A percentile compares a stretch with the other conserved stretches of the same genome.
Conservation (phyloP, 441 rosid genomes). For the Populus trichocarpa region DNA sequence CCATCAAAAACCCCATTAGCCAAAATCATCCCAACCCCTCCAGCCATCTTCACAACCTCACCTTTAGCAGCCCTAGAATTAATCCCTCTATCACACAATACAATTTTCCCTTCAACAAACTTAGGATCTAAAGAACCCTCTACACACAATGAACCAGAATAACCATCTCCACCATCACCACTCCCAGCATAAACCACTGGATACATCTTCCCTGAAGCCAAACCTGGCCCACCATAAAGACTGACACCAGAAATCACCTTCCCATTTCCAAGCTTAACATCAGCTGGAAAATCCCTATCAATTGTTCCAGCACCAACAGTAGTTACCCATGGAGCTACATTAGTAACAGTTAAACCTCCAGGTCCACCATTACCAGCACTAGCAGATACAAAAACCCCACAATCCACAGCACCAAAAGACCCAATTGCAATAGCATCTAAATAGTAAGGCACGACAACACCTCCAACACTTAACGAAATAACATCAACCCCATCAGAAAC, state of each 20-base stretch:
- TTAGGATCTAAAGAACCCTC: constrained; percentile 60
- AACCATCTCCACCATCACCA: constrained; percentile 62
- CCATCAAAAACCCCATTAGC: constrained; percentile 78
- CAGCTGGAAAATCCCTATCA: constrained; percentile 65
- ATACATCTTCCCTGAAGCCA: constrained; percentile 54
- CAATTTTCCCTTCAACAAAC: constrained; percentile 60
- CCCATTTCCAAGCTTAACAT: constrained; percentile 58
- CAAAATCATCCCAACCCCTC: constrained; percentile 77
- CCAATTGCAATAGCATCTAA: constrained; percentile 85
- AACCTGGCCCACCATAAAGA: constrained; percentile 68
- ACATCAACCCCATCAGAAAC: constrained; percentile 87
- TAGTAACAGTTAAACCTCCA: constrained; percentile 56
- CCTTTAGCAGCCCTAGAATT: constrained; percentile 74
- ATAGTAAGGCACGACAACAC: constrained; percentile 80
- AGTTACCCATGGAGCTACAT: constrained; percentile 67
- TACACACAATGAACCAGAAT: constrained; percentile 59
- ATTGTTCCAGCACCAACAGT: constrained; percentile 67
- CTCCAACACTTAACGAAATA: constrained; percentile 77
- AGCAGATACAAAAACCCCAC: constrained; percentile 78
- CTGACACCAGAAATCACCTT: constrained; percentile 55
- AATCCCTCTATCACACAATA: constrained; percentile 70
- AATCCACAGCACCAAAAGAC: constrained; percentile 68
- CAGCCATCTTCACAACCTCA: constrained; percentile 67
- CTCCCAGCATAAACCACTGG: constrained; percentile 54
- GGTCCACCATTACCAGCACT: constrained; percentile 75